Base-by-base conservation (phyloP, 305 asterid genomes). In the Ajuga reptans region DNA sequence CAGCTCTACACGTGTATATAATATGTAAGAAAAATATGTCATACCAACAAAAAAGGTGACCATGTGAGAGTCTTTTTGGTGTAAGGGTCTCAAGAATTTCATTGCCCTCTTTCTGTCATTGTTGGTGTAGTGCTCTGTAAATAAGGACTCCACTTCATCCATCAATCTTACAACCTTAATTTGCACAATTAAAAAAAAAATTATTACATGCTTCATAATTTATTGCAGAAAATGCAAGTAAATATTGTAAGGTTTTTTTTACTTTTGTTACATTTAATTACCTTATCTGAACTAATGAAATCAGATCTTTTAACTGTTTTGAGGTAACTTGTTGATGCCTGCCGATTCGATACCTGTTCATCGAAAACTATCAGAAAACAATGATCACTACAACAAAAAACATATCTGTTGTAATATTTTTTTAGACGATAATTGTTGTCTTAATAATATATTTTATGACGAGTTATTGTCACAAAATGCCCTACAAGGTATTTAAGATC, bases 101-200 rank as follows among this genome's bases (percentile, higher is more conserved):
- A 93, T 88, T 9, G 97, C 91, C 82, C 83, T 90, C 77, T 86
- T 90, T 72, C 96, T 82, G 79, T 93, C 97, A 76, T 74, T 77
- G 78, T 78, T 84, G 74, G 95, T 88, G 11, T 90, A 93, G 85
- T 93, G 98, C 82, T 86, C 85, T 49, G 94, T 84, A 89, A 93
- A 93, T 77, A 86, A 72, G 73, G 87, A 71, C 84, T 93, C 98
- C 86, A 93, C 96, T 85, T 90, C 96, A 63, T 93, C 98, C 97
- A 89, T 90, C 73, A 90, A 71, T 59, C 86, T 78, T 31, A 93
- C 88, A 64, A 87, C 96, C 98, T 92, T 59, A 12, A 60, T n/a
- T n/a, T n/a, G n/a, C n/a, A n/a, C n/a, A n/a, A n/a, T n/a, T n/a
- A n/a, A n/a, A n/a, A n/a, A n/a, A n/a, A n/a, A n/a, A n/a, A n/a